A percentile compares a stretch with the other conserved stretches of the same genome.
These are phyloP conservation scores for Oxyria digyna DNA, from an alignment of 148 eudicot species.

Conservation along the genomic window DNA sequence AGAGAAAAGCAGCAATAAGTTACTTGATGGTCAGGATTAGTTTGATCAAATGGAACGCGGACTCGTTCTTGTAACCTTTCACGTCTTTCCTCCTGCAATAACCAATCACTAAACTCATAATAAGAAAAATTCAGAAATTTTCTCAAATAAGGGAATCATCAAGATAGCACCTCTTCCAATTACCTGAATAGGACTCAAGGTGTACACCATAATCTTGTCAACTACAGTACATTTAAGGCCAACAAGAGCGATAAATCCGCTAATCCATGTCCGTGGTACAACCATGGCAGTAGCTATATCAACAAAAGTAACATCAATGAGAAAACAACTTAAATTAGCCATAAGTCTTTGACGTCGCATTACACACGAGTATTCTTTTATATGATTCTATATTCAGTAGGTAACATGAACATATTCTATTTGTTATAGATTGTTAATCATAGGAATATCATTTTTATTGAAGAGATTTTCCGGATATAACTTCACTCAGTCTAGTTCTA, in stretches of 20 bases:
- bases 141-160: not conserved
- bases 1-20: not conserved
- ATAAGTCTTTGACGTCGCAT: not conserved
- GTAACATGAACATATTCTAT: not conserved
- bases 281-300: constrained; percentile 90
- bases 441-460: not conserved
- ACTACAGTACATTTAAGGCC: constrained; percentile 47
- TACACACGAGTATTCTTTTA: not conserved
- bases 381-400: not conserved
- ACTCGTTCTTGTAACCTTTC: constrained; percentile 44
- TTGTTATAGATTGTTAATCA: not conserved
- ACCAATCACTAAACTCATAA: not conserved
- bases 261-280: constrained; percentile 90
- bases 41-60: constrained; percentile 55
- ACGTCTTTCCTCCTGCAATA: constrained; percentile 55
- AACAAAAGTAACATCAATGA: constrained; percentile 14
- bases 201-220: constrained; percentile 31
- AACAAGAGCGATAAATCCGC: constrained; percentile 61
- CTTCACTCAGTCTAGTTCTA: not conserved
- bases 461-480: not conserved
- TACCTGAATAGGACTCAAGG: constrained; percentile 60
- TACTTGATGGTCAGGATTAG: constrained; percentile 73
- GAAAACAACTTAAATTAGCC: not conserved
- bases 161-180: not conserved
- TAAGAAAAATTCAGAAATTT: not conserved